Conservation (phyloP, 2,329 filamentous ascomycete species). For the Apiospora koreana region DNA sequence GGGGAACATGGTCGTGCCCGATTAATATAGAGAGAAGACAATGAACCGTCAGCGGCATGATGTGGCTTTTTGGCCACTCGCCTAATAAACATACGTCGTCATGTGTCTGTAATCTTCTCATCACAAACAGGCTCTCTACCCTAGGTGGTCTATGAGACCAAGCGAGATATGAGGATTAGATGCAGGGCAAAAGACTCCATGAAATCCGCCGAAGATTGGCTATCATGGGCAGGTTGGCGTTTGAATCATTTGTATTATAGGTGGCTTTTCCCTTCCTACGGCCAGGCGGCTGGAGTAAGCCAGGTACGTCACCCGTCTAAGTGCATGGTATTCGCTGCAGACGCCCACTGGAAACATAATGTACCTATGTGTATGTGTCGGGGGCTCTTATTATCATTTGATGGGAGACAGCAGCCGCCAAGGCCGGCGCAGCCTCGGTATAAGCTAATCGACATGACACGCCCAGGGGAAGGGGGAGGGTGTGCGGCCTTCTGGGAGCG, state of each 20-base stretch:
- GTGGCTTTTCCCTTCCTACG: background rate
- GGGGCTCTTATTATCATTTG: background rate
- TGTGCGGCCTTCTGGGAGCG: background rate
- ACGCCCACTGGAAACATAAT: background rate
- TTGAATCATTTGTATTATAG: background rate
- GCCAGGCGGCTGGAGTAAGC: background rate
- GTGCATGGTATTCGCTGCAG: too few species aligned
- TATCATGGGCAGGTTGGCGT: background rate
- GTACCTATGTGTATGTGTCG: background rate
- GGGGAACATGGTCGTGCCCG: background rate
- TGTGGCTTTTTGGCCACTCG: slow-evolving; percentile 11
- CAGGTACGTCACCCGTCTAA: background rate
- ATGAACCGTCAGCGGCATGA: background rate
- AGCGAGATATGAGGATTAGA: background rate
- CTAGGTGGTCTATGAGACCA: background rate
- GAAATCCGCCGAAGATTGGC: background rate
- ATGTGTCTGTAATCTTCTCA: background rate
- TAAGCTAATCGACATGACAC: background rate
- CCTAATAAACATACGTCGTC: slow-evolving; percentile 2
- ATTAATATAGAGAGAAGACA: background rate
- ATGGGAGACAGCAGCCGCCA: background rate
- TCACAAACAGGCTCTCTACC: background rate
- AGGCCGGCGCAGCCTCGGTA: background rate
- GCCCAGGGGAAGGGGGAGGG: background rate
- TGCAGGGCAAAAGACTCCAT: background rate